Percentiles rank a stretch among this genome's conserved stretches.
phyloP scores from a whole-genome alignment of 306 rosid genomes.

The Cucumis hystrix region DNA sequence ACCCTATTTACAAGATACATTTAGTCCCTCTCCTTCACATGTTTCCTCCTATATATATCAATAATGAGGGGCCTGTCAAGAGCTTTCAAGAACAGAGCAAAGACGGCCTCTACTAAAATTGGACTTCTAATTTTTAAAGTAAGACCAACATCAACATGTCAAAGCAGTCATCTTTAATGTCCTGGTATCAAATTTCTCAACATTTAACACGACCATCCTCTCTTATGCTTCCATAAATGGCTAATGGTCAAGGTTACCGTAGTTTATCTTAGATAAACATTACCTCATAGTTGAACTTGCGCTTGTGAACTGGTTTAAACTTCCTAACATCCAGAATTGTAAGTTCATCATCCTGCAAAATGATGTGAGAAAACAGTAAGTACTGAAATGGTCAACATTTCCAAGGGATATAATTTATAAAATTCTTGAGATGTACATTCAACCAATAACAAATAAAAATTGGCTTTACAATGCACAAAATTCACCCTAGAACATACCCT shows the following conservation, averaged over 20 bases:
- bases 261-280: neutral
- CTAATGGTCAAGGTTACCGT: neutral
- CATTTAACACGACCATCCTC: neutral
- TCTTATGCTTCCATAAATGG: neutral
- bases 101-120: neutral
- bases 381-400: constrained; percentile 3
- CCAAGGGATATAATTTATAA: neutral
- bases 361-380: neutral
- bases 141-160: neutral
- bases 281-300: constrained; percentile 95
- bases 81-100: neutral
- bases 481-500: constrained; percentile 41
- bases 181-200: neutral
- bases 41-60: neutral
- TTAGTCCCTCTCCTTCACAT: neutral
- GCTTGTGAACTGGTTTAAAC: constrained; percentile 81
- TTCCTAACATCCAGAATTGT: constrained; percentile 92
- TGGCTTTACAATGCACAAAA: neutral
- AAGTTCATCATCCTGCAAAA: constrained; percentile 71
- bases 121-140: neutral
- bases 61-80: neutral
- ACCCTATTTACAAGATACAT: neutral
- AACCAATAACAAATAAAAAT: neutral
- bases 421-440: neutral
- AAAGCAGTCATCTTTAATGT: neutral